Evolutionary conservation across 1,284 basidiomycete species (phyloP), one percentile per base, ranked within the genome.

Genomic region (Rhodotorula sp.): DNA sequence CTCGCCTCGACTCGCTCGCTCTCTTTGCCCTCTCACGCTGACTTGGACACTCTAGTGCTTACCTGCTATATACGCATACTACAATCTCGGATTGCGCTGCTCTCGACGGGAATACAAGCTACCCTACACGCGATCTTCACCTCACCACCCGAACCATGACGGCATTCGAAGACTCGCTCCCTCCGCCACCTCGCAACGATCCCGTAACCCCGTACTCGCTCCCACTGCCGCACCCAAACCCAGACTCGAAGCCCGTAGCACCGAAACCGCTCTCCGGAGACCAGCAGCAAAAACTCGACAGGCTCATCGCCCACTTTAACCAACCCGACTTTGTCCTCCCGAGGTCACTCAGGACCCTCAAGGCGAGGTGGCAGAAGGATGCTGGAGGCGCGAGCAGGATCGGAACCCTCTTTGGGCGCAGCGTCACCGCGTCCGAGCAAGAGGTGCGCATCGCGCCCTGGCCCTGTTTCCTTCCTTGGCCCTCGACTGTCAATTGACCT

Each of bases 301-400:
- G 69, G 37, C 69, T 78, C 64, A 48, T 77, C 26, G n/a, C 33
- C 7, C 75, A 77, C 66, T 76, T 77, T 65, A 76, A 75, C 63
- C 59, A 51, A 3, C 64, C 67, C 18, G 60, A 59, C 26, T 77
- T 77, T 53, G 60, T 24, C 2, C 62, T 75, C 5, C 77, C 75
- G 0, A 56, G 45, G 10, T 69, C 56, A 6, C 60, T 73, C 33
- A 69, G 68, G 30, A 71, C 69, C 49, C 62, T 71, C 57, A 77
- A 74, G 62, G 66, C 67, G 12, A 60, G 68, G 18, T 68, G 74
- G 42, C n/a, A 60, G 12, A 64, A 71, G 48, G 69, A 67, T 33
- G 20, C 29, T 20, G 46, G 29, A 20, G 55, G 54, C 4, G 66
- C 60, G 2, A 46, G 37, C 53, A 29, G 69, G 18, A 64, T 71